Evolutionary conservation across 352 stramenopile genomes (phyloP).

Genomic region (Thalassiosira hispida): DNA sequence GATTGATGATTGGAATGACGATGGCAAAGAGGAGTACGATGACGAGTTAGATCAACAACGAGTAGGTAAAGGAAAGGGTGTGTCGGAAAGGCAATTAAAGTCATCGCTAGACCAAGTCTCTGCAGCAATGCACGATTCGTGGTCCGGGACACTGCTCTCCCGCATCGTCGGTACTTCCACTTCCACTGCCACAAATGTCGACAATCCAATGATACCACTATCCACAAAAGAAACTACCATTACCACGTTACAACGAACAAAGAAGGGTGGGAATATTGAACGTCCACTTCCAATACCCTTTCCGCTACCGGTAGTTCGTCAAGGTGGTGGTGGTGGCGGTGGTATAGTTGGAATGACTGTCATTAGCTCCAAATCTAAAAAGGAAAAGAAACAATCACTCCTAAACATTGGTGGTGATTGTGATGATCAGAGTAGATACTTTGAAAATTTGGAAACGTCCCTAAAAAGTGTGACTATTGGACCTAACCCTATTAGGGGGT

Average conservation of each 20-base stretch:
- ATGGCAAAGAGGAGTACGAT: constrained; percentile 2
- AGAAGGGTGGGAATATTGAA: constrained; percentile 49
- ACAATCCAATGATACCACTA: constrained; percentile 1
- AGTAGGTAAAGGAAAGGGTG: neutral
- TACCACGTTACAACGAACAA: constrained; percentile 27
- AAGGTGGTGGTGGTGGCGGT: neutral
- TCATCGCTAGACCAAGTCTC: no score
- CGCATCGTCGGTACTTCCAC: constrained; percentile 33
- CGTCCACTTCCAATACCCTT: constrained; percentile 48
- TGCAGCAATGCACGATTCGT: constrained; percentile 33
- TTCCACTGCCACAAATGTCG: neutral
- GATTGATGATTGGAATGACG: constrained; percentile 24
- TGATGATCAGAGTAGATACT: constrained; percentile 16
- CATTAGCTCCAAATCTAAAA: neutral
- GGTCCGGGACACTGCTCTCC: constrained; percentile 28
- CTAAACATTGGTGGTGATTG: neutral
- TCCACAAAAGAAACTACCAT: constrained; percentile 1
- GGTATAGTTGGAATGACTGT: neutral
- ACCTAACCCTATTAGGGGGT: constrained; percentile 49
- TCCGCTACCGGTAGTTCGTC: constrained; percentile 27
- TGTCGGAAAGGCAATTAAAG: neutral
- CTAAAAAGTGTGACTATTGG: constrained; percentile 45
- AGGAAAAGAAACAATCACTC: neutral
- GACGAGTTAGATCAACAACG: neutral
- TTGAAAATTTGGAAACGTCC: constrained; percentile 21